Evolutionary conservation across 768 basidiomycete genomes (phyloP), one percentile per base, ranked within the genome.

Genomic region (Xerocomellus amylosporus): DNA sequence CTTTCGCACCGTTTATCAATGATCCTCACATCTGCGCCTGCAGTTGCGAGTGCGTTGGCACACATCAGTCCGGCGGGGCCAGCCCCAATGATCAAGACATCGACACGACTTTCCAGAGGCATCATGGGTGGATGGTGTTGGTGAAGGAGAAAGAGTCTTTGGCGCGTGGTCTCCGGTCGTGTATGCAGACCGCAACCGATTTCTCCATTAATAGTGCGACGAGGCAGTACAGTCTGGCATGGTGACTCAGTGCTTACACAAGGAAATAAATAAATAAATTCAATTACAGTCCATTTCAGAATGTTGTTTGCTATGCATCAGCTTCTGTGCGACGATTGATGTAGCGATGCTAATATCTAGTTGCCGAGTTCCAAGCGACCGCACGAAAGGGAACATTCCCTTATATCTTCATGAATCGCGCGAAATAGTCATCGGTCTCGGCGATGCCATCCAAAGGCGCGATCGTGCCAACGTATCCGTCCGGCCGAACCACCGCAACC

Each of bases 61-160:
- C 83, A 85, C 86, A 90, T 88, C 3, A 89, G 66, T 3, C 88
- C 82, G 7, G 77, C 73, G 4, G 79, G 79, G 51, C 78, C 80
- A 60, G 80, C 79, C 14, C 79, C 79, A 22, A 80, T 65, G 50
- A 80, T 59, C 54, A 80, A 66, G 30, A 81, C 79, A 55, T 81
- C 79, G 15, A 77, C 74, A 2, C 71, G 61, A 39, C 41, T 70
- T 56, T 72, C 60, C 12, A 43, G 41, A 48, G 24, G 24, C 24
- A 59, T 38, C 67, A 70, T 70, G 33, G 22, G 24, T n/a, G 24
- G 19, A 30, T 30, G 40, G 30, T 40, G 47, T 39, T 33, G 40
- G 19, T 20, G 15, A 26, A 28, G 17, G n/a, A 10, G 2, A 42
- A 22, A 6, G 36, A 4, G 14, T 17, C 1, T 22, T 28, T n/a